These are phyloP conservation scores for Pseudevernia furfuracea DNA, from an alignment of 495 filamentous ascomycete genomes.

Conservation along the genomic window DNA sequence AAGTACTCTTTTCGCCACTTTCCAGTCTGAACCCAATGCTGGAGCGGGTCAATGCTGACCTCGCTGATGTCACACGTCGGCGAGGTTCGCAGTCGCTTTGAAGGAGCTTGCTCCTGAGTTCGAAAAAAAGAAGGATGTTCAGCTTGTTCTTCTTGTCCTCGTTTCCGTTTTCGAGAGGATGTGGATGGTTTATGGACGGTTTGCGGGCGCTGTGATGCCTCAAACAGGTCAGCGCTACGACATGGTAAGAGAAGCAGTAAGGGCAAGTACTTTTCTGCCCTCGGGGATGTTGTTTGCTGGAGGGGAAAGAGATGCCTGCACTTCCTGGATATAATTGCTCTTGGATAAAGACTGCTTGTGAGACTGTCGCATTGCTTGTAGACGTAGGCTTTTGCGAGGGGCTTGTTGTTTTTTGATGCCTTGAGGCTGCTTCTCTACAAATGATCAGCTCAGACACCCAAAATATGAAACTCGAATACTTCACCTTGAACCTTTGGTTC, in stretches of 20 bases:
- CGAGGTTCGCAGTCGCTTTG: slow-evolving; percentile 15
- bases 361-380: slow-evolving; percentile 20
- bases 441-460: slow-evolving; percentile 10
- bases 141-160: slow-evolving; percentile 18
- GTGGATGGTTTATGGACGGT: slow-evolving; percentile 13
- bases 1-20: neutral
- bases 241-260: slow-evolving; percentile 12
- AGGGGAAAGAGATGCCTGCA: slow-evolving; percentile 16
- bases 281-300: slow-evolving; percentile 16
- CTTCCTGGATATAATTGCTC: slow-evolving; percentile 10
- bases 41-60: neutral
- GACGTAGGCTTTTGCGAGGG: slow-evolving; percentile 22
- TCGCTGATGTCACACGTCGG: neutral
- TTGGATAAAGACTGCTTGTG: slow-evolving; percentile 18
- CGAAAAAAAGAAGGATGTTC: slow-evolving; percentile 12
- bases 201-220: slow-evolving; percentile 14
- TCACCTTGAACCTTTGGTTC: slow-evolving; percentile 11
- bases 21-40: neutral
- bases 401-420: too few species aligned
- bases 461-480: neutral
- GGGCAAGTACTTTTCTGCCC: slow-evolving; percentile 9
- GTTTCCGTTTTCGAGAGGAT: slow-evolving; percentile 22
- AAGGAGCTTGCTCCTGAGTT: slow-evolving; percentile 20
- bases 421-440: slow-evolving; percentile 21
- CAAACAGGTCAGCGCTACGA: slow-evolving; percentile 15